Conservation (phyloP, 108 stramenopile genomes). For the Chaetoceros tenuissimus region DNA sequence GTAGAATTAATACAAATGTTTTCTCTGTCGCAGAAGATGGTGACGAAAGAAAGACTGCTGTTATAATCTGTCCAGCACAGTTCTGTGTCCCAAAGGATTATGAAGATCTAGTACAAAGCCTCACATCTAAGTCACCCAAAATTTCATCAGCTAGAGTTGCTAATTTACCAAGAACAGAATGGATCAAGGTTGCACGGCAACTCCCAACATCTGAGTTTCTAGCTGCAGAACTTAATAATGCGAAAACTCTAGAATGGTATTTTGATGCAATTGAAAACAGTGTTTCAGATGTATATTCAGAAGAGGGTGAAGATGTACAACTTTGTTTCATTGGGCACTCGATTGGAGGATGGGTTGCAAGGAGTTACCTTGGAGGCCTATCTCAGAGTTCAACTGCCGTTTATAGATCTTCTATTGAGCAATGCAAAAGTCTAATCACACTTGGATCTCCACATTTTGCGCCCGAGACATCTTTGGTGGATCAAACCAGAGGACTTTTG, state of each 20-base stretch:
- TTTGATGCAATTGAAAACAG: conserved; percentile 62
- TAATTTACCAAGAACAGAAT: conserved; percentile 64
- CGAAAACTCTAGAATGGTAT: conserved; percentile 63
- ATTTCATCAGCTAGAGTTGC: conserved; percentile 26
- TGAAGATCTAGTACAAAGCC: conserved; percentile 29
- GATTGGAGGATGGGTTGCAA: conserved; percentile 76
- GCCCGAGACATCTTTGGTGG: conserved; percentile 51
- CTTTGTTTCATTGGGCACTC: conserved; percentile 59
- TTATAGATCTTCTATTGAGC: conserved; percentile 21
- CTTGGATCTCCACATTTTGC: conserved; percentile 64
- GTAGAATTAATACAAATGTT: too few relatives aligned
- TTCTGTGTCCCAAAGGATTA: conserved; percentile 77
- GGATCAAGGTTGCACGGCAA: conserved; percentile 69
- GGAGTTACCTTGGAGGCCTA: conserved; percentile 63
- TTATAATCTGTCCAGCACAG: conserved; percentile 72
- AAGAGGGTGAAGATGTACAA: conserved; percentile 38
- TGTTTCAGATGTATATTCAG: conserved; percentile 45
- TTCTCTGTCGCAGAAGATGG: too few relatives aligned
- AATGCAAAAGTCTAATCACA: conserved; percentile 48
- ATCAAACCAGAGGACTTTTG: conserved; percentile 68
- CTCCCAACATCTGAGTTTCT: conserved; percentile 52
- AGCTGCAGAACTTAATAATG: conserved; percentile 45
- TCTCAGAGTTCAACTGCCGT: conserved; percentile 49
- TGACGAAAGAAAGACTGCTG: conserved; percentile 4
- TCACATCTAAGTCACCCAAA: conserved; percentile 7